phyloP scores from a whole-genome alignment of 2,329 filamentous ascomycete genomes.

The Penicillium sp. region DNA sequence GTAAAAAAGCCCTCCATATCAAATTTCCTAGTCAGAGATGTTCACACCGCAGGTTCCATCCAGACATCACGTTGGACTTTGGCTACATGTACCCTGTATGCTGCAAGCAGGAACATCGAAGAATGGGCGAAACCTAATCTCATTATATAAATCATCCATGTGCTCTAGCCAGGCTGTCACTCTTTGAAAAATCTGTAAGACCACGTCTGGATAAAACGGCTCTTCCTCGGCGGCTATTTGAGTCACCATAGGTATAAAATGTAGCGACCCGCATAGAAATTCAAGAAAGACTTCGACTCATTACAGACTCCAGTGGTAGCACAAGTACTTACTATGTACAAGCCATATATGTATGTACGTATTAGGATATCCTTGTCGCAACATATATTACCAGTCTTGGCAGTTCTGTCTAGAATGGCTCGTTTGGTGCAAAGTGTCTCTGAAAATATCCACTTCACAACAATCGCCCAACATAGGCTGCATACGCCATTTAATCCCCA shows the following conservation, averaged over 20 bases:
- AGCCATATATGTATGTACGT: constrained; percentile 12
- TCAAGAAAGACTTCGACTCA: background rate
- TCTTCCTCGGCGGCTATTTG: background rate
- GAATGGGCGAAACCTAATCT: background rate
- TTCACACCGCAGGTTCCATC: background rate
- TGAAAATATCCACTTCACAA: too few species aligned
- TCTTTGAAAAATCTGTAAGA: background rate
- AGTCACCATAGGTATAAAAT: constrained; percentile 2
- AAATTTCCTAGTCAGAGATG: constrained; percentile 2
- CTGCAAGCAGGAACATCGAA: background rate
- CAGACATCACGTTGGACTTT: background rate
- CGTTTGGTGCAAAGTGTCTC: too few species aligned
- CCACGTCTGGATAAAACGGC: background rate
- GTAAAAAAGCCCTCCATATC: background rate
- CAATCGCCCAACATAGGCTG: too few species aligned
- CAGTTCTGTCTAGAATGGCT: too few species aligned
- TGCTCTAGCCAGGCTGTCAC: background rate
- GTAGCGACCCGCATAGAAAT: background rate
- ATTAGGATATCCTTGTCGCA: too few species aligned
- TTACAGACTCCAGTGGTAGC: background rate
- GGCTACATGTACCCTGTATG: background rate
- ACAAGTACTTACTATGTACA: constrained; percentile 4
- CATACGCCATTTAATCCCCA: too few species aligned
- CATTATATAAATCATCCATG: background rate
- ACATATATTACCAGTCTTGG: too few species aligned